Base-by-base conservation (phyloP, 148 eudicot genomes). In the Silene latifolia region DNA sequence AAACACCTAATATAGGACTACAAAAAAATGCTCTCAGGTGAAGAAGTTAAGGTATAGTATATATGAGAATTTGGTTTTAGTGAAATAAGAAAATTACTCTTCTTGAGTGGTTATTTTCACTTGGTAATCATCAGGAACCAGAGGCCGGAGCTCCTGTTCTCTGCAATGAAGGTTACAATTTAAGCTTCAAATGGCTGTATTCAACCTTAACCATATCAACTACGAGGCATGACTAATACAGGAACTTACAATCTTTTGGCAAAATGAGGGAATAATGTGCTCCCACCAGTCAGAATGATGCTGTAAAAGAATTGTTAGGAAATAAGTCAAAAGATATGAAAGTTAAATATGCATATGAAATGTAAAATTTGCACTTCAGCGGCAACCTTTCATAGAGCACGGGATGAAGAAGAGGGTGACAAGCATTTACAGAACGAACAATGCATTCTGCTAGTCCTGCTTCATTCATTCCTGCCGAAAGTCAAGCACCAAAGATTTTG, bases 391-490 rank as follows among this genome's bases (percentile, higher is more conserved):
- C 90, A 81, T 92, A 95, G 67, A 95, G 88, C 42, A 92, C 94
- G 68, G 99, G 99, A 74, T 89, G 99, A 79, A 95, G 94, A 83
- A 87, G 85, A 75, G 93, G 88, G 84, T 95, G 89, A 67, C 98
- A 95, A 46, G 98, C 87, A 86, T 87, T 88, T 69, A 92, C 86
- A 29, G 99, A 87, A 62, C 99, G 91, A 69, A 92, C 94, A 74
- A 95, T 90, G 84, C 97, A 95, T 82, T 92, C 99, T 12, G 99
- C 94, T 67, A 95, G 87, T 74, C 99, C 99, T 53, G 99, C 87
- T 80, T 85, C 77, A 32, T 85, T 85, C 78, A 85, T 74, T 54
- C 87, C 87, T 85, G 77, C 48, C 51, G 57, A 21, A 74, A 71
- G 47, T 54, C 19, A 5, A 10, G 44, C 46, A 53, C 61, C 62